Evolutionary conservation across 495 filamentous ascomycete species (phyloP), one percentile per base, ranked within the genome.

Genomic region (Daldinia vernicosa): DNA sequence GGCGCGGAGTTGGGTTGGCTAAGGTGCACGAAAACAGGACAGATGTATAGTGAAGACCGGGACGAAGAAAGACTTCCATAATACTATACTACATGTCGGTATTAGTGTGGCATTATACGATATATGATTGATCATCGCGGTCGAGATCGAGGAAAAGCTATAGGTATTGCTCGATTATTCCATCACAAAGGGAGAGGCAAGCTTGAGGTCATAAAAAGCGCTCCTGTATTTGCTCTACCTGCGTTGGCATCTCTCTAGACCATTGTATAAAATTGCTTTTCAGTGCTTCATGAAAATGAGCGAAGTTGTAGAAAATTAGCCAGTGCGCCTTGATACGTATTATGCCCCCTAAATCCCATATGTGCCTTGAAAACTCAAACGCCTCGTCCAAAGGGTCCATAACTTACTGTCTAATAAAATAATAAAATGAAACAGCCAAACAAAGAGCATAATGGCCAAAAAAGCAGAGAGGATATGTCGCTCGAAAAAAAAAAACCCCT

Each of bases 211-310:
- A 45, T 40, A 27, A 27, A 63, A 28, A 60, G 47, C 58, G 19
- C 28, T 64, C 57, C 15, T 71, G 30, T 55, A 66, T 66, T 63
- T 63, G 43, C 22, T 50, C 26, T 51, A 27, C 26, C 53, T 33
- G 15, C 26, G 43, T 65, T 75, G 22, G 22, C 39, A 63, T 62
- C 19, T 65, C 52, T 53, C 53, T 68, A 72, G 52, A 52, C 63
- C 63, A 63, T 51, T 75, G 66, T 73, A 77, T 60, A 71, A 76
- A 68, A 66, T 70, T 63, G 47, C 63, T 72, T 70, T 60, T 55
- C 57, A n/a, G 51, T 50, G 56, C 61, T 37, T 67, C 17, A 47
- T 56, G 19, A 40, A 56, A 63, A 33, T 37, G 58, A 69, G 56
- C 26, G 50, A 47, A 27, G 35, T 35, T 40, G 27, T 60, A 37